Evolutionary conservation across 768 basidiomycete genomes (phyloP).

Genomic region (Naganishia onofrii): DNA sequence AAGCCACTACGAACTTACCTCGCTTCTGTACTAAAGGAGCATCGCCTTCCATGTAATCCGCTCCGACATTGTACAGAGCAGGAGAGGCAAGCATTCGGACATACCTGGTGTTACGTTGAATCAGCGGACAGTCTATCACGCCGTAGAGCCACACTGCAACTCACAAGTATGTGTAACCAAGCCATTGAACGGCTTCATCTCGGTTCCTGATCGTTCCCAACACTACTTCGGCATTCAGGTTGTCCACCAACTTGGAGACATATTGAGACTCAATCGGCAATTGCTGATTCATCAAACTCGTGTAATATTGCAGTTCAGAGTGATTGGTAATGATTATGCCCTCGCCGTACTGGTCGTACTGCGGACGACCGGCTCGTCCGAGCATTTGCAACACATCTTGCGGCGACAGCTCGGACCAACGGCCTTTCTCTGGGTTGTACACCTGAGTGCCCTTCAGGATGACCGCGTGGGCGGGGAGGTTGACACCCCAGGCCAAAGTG

Average conservation of each 20-base stretch:
- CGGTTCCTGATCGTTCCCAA: slow-evolving; percentile 89
- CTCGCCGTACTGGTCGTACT: slow-evolving; percentile 95
- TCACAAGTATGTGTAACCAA: slow-evolving; percentile 89
- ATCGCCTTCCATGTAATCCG: slow-evolving; percentile 88
- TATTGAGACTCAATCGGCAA: slow-evolving; percentile 96
- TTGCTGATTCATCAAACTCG: slow-evolving; percentile 92
- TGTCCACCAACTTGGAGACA: slow-evolving; percentile 85
- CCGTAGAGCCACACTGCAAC: slow-evolving; percentile 46
- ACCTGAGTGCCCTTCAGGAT: slow-evolving; percentile 99
- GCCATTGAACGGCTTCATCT: slow-evolving; percentile 96
- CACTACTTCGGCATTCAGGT: slow-evolving; percentile 95
- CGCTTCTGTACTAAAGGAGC: slow-evolving; percentile 80
- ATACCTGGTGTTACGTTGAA: slow-evolving; percentile 59
- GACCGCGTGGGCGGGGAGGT: slow-evolving; percentile 93
- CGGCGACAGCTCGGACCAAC: slow-evolving; percentile 90
- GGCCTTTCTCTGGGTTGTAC: slow-evolving; percentile 97
- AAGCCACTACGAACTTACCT: slow-evolving; percentile 52
- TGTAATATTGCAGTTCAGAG: slow-evolving; percentile 92
- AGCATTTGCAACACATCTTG: slow-evolving; percentile 99
- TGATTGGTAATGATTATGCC: slow-evolving; percentile 99
- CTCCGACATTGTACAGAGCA: slow-evolving; percentile 77
- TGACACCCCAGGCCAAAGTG: slow-evolving; percentile 99
- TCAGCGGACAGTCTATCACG: not conserved
- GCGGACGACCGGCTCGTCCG: slow-evolving; percentile 92
- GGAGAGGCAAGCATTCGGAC: slow-evolving; percentile 92